Evolutionary conservation across 208 protist species (phyloP), one percentile per base, ranked within the genome.

Genomic region (Tritrichomonas musculus): DNA sequence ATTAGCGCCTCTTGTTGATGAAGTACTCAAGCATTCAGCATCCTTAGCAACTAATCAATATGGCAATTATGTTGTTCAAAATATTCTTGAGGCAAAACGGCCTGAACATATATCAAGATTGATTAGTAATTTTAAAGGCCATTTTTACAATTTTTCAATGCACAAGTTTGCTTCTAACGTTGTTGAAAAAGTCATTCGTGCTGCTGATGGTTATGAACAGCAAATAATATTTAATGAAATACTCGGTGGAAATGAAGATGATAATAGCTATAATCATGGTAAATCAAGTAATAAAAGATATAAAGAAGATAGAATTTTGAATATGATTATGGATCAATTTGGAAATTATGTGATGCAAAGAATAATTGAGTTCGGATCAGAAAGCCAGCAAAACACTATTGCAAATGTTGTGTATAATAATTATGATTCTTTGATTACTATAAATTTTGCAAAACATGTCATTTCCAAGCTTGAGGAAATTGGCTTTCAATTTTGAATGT

Each of bases 121-220:
- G 0, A 30, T 94, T 4, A 36, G 65, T 5, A 44, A 5, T 27
- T 77, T 94, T 41, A 92, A 53, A n/a, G 66, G 72, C 2, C 4
- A 22, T 5, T 66, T 92, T 93, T 69, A 92, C n/a, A 5, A 93
- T 50, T 93, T 94, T 72, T 94, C 93, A n/a, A 33, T 64, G 25
- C 93, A 94, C 50, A 94, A 94, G 47, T 94, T 94, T 75, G 73
- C 93, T 30, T 94, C 93, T 41, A 94, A 94, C n/a, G 93, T 94
- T 41, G 49, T 94, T 8, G 93, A 94, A 92, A 93, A 93, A 73
- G 93, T 92, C 22, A 55, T 94, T 36, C 49, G 88, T 25, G 47
- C 49, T 0, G 53, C 50, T n/a, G 20, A 2, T 72, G 8, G 20
- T 30, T 50, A 33, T 53, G 30, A 77, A 75, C 20, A 30, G 60